Evolutionary conservation across 768 basidiomycete species (phyloP).

Genomic region (Crepidotus variabilis): DNA sequence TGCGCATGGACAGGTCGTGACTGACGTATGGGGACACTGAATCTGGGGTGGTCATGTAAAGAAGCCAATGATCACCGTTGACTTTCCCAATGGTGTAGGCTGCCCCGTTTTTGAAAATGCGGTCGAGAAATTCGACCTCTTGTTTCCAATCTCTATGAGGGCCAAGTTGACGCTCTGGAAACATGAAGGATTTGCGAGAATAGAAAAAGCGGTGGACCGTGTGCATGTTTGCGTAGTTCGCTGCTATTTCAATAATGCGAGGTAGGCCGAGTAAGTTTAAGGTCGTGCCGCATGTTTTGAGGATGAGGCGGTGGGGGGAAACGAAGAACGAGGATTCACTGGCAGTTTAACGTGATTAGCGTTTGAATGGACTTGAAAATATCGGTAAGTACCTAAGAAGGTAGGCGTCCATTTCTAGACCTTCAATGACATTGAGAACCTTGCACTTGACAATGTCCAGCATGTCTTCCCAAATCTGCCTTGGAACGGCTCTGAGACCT

Average conservation of each 20-base stretch:
- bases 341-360: conserved; percentile 10
- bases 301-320: conserved; percentile 90
- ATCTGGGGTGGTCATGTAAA: conserved; percentile 79
- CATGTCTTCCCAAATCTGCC: conserved; percentile 92
- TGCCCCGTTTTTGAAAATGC: conserved; percentile 81
- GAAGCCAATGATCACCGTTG: conserved; percentile 98
- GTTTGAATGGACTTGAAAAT: conserved; percentile 6
- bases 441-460: conserved; percentile 95
- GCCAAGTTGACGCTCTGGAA: conserved; percentile 91
- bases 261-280: conserved; percentile 94
- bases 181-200: conserved; percentile 98
- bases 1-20: conserved; percentile 9
- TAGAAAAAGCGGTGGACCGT: conserved; percentile 93
- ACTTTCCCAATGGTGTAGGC: conserved; percentile 97
- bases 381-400: conserved; percentile 72
- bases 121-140: conserved; percentile 90
- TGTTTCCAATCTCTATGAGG: conserved; percentile 93
- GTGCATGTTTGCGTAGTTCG: conserved; percentile 56
- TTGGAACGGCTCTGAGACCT: conserved; percentile 76
- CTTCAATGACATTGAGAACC: conserved; percentile 86
- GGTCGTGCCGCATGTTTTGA: conserved; percentile 99
- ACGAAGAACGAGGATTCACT: conserved; percentile 98
- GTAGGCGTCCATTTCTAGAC: conserved; percentile 92
- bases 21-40: conserved; percentile 17
- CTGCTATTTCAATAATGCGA: conserved; percentile 91